Evolutionary conservation across 2,329 filamentous ascomycete species (phyloP), one percentile per base, ranked within the genome.

Genomic region (Pseudocercospora ulei): DNA sequence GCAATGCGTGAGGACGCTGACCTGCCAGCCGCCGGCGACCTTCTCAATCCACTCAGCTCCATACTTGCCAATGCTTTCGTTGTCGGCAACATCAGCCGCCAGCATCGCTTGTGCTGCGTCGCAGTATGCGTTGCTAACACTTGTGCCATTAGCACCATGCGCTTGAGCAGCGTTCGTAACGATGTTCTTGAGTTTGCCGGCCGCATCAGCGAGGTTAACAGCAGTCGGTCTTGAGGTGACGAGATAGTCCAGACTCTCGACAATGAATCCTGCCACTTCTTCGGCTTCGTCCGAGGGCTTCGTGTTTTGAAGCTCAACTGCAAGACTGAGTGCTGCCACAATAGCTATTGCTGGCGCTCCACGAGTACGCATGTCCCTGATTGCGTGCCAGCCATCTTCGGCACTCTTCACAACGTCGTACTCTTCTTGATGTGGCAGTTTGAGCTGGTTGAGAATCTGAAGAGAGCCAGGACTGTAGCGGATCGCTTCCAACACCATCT

Each of bases 281-380:
- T 81, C 76, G 0, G 74, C 70, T 3, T 66, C 61, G 20, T 63
- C 47, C 1, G 73, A 65, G 4, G 70, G 51, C 48, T 67, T 68
- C 9, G 52, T 71, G 5, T 73, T 72, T 35, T 76, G 68, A 5
- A 96, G 65, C 61, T 96, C 88, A 5, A 94, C 83, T 1, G 86
- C 87, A 22, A 95, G 73, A 2, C 83, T 80, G 20, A 98, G 73
- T 12, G 82, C 83, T 13, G 90, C 90, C n/a, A 98, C 90, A 49
- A 98, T 96, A 28, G 90, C 90, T 60, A 98, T 98, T 29, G 90
- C 90, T 0, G 90, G 90, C 3, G 90, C 90, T 25, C 84, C 81
- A 36, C 76, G 69, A 38, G 68, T 84, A 54, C 83, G 76, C 83
- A 90, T 90, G 9, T 80, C 72, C 53, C 76, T 78, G 64, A 90